These are phyloP conservation scores for Leersia perrieri DNA, from an alignment of 176 grass and related monocot species.

Conservation along the genomic window DNA sequence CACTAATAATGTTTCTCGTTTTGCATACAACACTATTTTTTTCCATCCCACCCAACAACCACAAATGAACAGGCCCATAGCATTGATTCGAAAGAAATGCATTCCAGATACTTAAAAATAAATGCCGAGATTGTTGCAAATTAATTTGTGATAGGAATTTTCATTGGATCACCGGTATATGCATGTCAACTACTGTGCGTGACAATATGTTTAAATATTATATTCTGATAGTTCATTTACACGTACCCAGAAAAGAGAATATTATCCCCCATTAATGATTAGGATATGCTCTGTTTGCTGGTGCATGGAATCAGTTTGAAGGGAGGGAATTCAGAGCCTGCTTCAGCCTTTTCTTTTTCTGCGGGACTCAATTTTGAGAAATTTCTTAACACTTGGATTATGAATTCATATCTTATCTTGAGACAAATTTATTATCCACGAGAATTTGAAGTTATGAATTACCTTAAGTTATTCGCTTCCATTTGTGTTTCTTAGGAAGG, in stretches of 20 bases:
- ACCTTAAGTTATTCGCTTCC: neutral
- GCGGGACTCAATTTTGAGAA: constrained; percentile 13
- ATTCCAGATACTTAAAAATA: no score
- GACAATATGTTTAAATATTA: neutral
- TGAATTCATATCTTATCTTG: neutral
- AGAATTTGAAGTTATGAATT: neutral
- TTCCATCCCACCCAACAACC: no score
- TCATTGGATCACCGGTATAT: neutral
- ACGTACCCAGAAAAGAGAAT: neutral
- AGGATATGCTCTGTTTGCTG: neutral
- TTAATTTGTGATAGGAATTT: neutral
- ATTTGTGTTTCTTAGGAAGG: neutral
- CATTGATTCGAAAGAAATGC: no score
- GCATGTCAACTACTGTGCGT: neutral
- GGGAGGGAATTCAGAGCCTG: neutral
- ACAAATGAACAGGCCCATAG: no score
- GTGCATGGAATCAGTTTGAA: constrained; percentile 21
- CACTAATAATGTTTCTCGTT: no score
- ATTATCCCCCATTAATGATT: constrained; percentile 11
- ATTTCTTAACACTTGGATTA: constrained; percentile 13
- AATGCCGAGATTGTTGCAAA: neutral
- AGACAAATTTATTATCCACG: neutral
- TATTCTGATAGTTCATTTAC: neutral
- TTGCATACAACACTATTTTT: no score
- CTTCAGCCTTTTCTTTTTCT: constrained; percentile 16